These are phyloP conservation scores for Fusarium pininemorale DNA, from an alignment of 2,329 filamentous ascomycete genomes.

Conservation along the genomic window DNA sequence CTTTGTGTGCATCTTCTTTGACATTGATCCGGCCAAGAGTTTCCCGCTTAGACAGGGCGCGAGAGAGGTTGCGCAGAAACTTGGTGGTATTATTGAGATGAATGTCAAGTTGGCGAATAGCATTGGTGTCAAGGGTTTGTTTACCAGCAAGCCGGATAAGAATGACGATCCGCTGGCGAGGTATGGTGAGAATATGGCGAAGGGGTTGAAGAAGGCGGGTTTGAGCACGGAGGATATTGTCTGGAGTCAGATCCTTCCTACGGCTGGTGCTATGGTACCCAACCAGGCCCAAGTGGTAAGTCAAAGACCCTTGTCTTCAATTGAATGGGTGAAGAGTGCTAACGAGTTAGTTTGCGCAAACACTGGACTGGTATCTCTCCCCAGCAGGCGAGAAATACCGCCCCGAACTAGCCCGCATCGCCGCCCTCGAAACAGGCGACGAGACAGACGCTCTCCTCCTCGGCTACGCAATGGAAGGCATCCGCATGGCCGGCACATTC, in stretches of 20 bases:
- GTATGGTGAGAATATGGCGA: constrained; percentile 73
- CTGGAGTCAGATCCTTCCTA: constrained; percentile 75
- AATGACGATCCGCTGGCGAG: constrained; percentile 66
- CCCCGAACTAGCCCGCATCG: constrained; percentile 67
- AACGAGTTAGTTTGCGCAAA: constrained; percentile 69
- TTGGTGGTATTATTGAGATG: constrained; percentile 69
- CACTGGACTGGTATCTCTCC: constrained; percentile 77
- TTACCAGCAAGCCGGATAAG: constrained; percentile 58
- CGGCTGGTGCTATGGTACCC: constrained; percentile 72
- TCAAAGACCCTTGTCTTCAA: neutral
- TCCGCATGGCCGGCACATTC: constrained; percentile 72
- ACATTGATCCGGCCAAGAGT: constrained; percentile 72
- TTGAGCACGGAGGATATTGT: constrained; percentile 72
- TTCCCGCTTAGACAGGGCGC: constrained; percentile 71
- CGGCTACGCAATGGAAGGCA: constrained; percentile 76
- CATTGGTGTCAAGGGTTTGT: constrained; percentile 53
- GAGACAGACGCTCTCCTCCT: constrained; percentile 71
- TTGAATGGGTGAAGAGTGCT: constrained; percentile 6
- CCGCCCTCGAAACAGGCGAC: constrained; percentile 61
- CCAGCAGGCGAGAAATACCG: constrained; percentile 64
- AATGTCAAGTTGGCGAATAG: constrained; percentile 68
- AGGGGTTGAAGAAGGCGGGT: constrained; percentile 70
- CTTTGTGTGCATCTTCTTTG: constrained; percentile 72
- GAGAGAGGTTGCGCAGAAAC: constrained; percentile 63
- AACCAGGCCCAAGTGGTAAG: constrained; percentile 74